phyloP scores from a whole-genome alignment of 352 stramenopile genomes.

The Phytophthora meadii region DNA sequence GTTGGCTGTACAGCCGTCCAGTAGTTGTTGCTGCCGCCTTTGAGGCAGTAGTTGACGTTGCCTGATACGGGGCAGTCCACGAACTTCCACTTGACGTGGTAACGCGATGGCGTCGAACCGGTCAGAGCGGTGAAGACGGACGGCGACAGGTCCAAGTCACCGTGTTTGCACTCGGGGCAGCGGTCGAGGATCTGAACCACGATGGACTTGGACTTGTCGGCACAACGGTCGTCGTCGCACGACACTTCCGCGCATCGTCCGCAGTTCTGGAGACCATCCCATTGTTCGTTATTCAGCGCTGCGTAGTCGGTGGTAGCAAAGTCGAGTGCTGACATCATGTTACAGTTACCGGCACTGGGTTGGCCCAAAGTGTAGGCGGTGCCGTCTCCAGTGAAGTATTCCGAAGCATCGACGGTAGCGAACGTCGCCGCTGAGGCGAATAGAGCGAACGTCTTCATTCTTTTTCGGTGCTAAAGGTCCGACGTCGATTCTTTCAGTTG shows the following conservation, averaged over 20 bases:
- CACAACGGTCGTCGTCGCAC: conserved; percentile 60
- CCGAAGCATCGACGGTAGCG: conserved; percentile 22
- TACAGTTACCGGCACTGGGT: conserved; percentile 54
- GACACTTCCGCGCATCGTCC: conserved; percentile 72
- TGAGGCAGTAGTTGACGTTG: conserved; percentile 66
- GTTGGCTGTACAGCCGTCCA: conserved; percentile 60
- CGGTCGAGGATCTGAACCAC: conserved; percentile 74
- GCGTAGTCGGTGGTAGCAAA: conserved; percentile 62
- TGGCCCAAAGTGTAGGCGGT: conserved; percentile 56
- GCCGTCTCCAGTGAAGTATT: conserved; percentile 52
- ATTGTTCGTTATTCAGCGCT: conserved; percentile 77
- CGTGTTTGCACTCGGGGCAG: conserved; percentile 76
- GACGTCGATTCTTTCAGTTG: conserved; percentile 15
- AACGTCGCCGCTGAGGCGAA: conserved; percentile 12
- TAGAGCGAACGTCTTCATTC: conserved; percentile 21
- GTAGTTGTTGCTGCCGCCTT: conserved; percentile 55
- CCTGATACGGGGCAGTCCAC: conserved; percentile 53
- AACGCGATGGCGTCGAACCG: conserved; percentile 45
- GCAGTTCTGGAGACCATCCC: conserved; percentile 61
- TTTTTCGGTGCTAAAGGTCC: conserved; percentile 4
- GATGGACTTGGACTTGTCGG: conserved; percentile 45
- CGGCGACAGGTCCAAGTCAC: conserved; percentile 64
- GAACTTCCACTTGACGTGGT: conserved; percentile 61
- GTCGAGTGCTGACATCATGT: conserved; percentile 47
- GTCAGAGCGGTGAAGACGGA: conserved; percentile 54